Evolutionary conservation across 495 filamentous ascomycete species (phyloP).

Genomic region (Bacidia gigantensis): DNA sequence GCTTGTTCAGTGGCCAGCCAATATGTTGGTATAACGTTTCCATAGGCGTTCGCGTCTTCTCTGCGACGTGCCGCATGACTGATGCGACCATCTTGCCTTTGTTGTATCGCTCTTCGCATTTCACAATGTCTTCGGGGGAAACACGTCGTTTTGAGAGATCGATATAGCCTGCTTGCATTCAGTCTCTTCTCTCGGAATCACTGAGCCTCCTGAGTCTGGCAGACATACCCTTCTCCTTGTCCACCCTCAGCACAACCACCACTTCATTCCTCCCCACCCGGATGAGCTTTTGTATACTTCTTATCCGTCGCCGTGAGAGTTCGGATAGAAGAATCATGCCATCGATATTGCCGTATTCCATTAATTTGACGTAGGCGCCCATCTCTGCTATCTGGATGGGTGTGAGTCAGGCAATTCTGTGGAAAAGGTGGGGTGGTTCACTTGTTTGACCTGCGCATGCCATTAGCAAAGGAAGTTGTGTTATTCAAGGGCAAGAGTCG

Average conservation of each 20-base stretch:
- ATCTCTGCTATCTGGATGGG: conserved; percentile 82
- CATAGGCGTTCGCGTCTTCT: conserved; percentile 88
- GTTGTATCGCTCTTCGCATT: conserved; percentile 98
- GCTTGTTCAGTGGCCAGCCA: conserved; percentile 93
- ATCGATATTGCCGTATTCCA: conserved; percentile 99
- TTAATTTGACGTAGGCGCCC: conserved; percentile 97
- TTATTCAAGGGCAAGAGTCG: neutral
- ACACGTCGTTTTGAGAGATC: conserved; percentile 97
- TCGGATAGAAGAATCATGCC: conserved; percentile 98
- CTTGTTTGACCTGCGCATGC: conserved; percentile 52
- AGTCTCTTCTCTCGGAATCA: neutral
- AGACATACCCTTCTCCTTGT: conserved; percentile 83
- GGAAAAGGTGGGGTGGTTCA: conserved; percentile 23
- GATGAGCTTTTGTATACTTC: conserved; percentile 97
- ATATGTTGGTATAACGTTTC: conserved; percentile 86
- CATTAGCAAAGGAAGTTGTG: neutral
- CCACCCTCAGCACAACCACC: conserved; percentile 91
- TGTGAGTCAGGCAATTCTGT: conserved; percentile 16
- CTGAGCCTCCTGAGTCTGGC: conserved; percentile 8
- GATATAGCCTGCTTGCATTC: conserved; percentile 57
- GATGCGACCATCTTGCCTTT: conserved; percentile 99
- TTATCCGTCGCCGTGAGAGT: conserved; percentile 87
- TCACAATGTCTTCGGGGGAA: conserved; percentile 90
- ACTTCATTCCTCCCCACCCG: conserved; percentile 96
- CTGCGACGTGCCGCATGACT: conserved; percentile 94